Evolutionary conservation across 2,329 filamentous ascomycete genomes (phyloP).

Genomic region (Microcyclospora pomicola): DNA sequence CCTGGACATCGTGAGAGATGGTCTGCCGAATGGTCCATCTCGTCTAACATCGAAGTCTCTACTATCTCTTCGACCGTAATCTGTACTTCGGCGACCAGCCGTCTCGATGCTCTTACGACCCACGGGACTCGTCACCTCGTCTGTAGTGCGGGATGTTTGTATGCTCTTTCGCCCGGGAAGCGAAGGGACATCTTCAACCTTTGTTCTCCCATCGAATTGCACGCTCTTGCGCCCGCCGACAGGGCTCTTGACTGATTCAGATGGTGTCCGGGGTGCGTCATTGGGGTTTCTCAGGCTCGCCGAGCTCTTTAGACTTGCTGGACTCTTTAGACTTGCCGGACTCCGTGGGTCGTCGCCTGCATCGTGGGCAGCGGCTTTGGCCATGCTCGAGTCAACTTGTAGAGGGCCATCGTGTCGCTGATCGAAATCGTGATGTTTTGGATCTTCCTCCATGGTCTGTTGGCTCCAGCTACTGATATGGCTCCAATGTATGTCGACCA

Average conservation of each 20-base stretch:
- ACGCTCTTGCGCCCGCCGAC: conserved; percentile 4
- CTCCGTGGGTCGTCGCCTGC: no score
- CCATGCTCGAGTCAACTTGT: not conserved
- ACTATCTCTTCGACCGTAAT: conserved; percentile 7
- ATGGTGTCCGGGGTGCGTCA: not conserved
- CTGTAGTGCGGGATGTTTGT: no score
- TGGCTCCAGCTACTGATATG: not conserved
- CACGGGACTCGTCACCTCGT: not conserved
- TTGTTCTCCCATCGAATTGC: not conserved
- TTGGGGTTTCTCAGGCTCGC: conserved; percentile 8
- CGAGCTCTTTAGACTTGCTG: not conserved
- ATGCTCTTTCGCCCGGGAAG: no score
- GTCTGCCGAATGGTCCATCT: conserved; percentile 21
- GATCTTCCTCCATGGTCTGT: conserved; percentile 12
- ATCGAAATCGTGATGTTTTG: conserved; percentile 21
- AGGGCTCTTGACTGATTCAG: not conserved
- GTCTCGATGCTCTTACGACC: conserved; percentile 11
- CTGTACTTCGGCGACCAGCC: conserved; percentile 2
- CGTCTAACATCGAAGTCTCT: conserved; percentile 18
- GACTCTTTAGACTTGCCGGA: no score
- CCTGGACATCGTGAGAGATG: conserved; percentile 19
- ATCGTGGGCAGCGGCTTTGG: no score
- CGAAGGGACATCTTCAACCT: no score
- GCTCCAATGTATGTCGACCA: no score
- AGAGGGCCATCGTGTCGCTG: conserved; percentile 21